Base-by-base conservation (phyloP, 441 rosid genomes). In the Hura crepitans region DNA sequence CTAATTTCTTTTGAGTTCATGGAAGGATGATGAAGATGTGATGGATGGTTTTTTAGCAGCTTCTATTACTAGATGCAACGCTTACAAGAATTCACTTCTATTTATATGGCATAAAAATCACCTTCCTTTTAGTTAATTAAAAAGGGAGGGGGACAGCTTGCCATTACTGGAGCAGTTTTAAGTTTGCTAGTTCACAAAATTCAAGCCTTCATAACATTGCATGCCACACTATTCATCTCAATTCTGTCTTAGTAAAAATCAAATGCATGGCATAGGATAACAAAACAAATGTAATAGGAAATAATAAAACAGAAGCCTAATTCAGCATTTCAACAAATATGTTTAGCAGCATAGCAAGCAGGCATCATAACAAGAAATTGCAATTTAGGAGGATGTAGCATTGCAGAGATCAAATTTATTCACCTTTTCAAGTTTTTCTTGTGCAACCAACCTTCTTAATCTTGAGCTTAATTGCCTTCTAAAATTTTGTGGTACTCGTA, bases 401-500 rank as follows among this genome's bases (percentile, higher is more conserved):
- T 62, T 6, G 51, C 15, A 56, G 69, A 43, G 46, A 17, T 20
- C n/a, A 14, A 70, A 65, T 28, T 30, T 67, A 47, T 59, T 75
- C 49, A 88, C 90, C 90, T 83, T 85, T 78, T 85, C 88, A 60
- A 88, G 84, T 84, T 86, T 88, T 18, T 81, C 89, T 78, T 77
- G 81, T 3, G 62, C 75, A 74, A 82, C 86, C 77, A 88, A 77
- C 72, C 89, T 83, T 81, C 88, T 82, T 79, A 86, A 80, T 81
- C 81, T 83, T 60, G 89, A 74, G 73, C 80, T 77, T 68, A 88
- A 81, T 63, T 60, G 80, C 81, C 81, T 86, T 79, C 83, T 84
- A 72, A 84, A 86, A 65, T 81, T 86, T 63, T 71, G 84, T 57
- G 90, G 84, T 71, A 86, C 80, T 57, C 89, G 84, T 71, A 86